phyloP scores from a whole-genome alignment of 305 asterid genomes.

The Fraxinus ornus region DNA sequence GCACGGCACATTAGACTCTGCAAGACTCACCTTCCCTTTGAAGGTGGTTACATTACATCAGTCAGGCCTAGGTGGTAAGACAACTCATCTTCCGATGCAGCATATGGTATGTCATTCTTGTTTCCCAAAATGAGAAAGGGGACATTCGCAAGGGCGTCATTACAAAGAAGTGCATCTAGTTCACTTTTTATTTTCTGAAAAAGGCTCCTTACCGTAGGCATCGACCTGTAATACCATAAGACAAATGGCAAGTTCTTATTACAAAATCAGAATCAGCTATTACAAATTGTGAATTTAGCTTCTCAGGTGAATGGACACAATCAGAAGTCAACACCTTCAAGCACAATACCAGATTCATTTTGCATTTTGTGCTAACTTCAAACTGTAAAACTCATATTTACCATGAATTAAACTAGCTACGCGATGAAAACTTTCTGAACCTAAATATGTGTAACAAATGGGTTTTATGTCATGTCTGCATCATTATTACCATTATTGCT shows the following conservation, averaged over 20 bases:
- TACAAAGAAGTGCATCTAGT: neutral
- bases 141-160: slow-evolving; percentile 41
- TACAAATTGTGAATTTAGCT: neutral
- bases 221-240: slow-evolving; percentile 48
- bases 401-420: neutral
- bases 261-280: neutral
- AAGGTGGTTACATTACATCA: slow-evolving; percentile 71
- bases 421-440: neutral
- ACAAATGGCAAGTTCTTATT: neutral
- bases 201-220: slow-evolving; percentile 65
- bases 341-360: neutral
- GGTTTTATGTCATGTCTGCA: neutral
- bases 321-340: neutral
- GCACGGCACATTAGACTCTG: slow-evolving; percentile 58
- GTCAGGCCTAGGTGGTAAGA: slow-evolving; percentile 69
- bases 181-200: slow-evolving; percentile 65
- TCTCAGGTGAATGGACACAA: neutral
- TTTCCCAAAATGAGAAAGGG: slow-evolving; percentile 78
- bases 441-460: neutral
- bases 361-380: neutral
- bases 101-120: slow-evolving; percentile 34
- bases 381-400: neutral
- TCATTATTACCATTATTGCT: neutral
- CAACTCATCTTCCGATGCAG: slow-evolving; percentile 82
- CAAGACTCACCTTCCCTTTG: slow-evolving; percentile 70